These are phyloP conservation scores for Colletotrichum truncatum DNA, from an alignment of 2,329 filamentous ascomycete genomes.

Conservation along the genomic window DNA sequence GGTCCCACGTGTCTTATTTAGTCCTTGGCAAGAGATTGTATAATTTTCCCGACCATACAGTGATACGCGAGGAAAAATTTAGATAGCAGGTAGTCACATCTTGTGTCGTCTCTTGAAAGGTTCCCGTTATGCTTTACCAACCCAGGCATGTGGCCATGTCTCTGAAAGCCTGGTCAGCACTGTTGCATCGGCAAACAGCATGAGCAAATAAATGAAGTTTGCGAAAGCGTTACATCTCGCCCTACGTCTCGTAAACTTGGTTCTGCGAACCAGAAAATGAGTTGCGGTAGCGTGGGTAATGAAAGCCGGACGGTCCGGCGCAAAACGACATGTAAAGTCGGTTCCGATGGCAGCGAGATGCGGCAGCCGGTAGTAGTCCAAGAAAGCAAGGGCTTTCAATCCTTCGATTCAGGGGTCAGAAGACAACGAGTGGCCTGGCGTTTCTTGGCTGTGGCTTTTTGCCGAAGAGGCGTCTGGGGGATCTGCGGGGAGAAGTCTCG, in stretches of 20 bases:
- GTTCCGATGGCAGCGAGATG: background rate
- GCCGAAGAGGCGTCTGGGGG: constrained; percentile 18
- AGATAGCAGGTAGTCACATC: background rate
- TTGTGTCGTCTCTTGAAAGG: background rate
- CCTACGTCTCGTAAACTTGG: background rate
- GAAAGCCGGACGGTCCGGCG: background rate
- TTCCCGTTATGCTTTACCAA: background rate
- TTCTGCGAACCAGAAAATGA: background rate
- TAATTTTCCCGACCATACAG: background rate
- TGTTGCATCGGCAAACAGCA: background rate
- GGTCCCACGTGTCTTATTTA: background rate
- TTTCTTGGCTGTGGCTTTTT: constrained; percentile 6
- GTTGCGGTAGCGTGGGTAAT: background rate
- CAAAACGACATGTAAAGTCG: background rate
- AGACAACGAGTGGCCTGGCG: background rate
- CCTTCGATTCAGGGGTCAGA: background rate
- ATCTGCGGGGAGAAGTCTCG: constrained; percentile 21
- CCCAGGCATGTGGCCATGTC: background rate
- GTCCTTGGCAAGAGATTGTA: background rate
- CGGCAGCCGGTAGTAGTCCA: background rate
- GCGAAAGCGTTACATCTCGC: background rate
- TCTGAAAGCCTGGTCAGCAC: background rate
- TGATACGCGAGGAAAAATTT: background rate
- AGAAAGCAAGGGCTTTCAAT: background rate
- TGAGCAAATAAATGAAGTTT: background rate